phyloP scores from a whole-genome alignment of 768 basidiomycete genomes.

The Mrakia frigida region DNA sequence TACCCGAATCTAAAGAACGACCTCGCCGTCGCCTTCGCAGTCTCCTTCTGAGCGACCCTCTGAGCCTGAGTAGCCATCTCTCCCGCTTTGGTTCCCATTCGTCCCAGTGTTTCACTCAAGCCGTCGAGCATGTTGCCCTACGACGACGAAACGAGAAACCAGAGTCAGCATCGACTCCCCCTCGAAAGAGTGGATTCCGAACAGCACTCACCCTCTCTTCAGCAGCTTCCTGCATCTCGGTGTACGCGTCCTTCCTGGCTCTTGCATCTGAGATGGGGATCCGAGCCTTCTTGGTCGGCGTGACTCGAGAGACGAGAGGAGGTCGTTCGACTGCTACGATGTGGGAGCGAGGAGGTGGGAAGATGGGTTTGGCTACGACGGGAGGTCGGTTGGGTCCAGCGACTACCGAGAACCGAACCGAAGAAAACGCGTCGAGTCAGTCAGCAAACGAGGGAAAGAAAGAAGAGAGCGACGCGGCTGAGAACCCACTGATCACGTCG shows the following conservation, averaged over 20 bases:
- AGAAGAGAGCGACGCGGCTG: neutral
- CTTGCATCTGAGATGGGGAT: neutral
- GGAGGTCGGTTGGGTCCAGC: constrained; percentile 44
- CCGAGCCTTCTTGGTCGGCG: neutral
- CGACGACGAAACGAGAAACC: neutral
- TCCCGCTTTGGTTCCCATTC: neutral
- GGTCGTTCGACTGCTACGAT: neutral
- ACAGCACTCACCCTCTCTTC: constrained; percentile 24
- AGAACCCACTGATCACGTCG: constrained; percentile 40
- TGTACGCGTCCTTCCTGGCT: constrained; percentile 8
- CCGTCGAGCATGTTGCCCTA: constrained; percentile 31
- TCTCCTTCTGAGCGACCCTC: constrained; percentile 16
- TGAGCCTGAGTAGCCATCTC: constrained; percentile 15
- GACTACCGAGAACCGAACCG: constrained; percentile 32
- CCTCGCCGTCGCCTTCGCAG: constrained; percentile 17
- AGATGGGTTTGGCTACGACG: neutral
- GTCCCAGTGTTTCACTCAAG: constrained; percentile 16
- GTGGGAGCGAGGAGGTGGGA: neutral
- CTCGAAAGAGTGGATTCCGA: too few relatives aligned
- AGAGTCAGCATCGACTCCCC: neutral
- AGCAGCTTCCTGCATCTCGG: constrained; percentile 28
- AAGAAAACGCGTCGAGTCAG: neutral
- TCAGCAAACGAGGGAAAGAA: neutral
- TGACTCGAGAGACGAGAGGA: neutral
- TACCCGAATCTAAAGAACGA: constrained; percentile 8